phyloP scores from a whole-genome alignment of 2,329 filamentous ascomycete species.

The Arachnomyces sp. region DNA sequence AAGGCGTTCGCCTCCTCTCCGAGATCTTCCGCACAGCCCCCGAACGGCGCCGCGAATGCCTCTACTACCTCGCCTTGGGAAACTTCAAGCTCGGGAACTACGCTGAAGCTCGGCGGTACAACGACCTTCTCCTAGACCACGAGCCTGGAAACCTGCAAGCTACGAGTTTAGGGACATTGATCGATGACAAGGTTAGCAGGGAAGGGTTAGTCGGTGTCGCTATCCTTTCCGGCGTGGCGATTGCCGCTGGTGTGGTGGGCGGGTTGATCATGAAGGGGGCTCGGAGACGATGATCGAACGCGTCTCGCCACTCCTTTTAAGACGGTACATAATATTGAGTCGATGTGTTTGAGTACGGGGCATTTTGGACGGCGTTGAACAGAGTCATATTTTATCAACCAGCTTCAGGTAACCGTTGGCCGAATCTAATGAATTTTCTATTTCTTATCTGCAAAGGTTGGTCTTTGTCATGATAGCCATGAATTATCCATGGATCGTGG shows the following conservation, averaged over 20 bases:
- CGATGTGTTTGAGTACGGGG: too few relatives aligned
- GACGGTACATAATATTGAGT: too few relatives aligned
- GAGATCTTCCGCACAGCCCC: constrained; percentile 93
- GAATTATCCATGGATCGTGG: too few relatives aligned
- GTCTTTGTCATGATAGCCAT: too few relatives aligned
- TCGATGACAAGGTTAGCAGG: constrained; percentile 92
- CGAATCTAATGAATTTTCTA: too few relatives aligned
- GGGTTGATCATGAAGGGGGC: constrained; percentile 74
- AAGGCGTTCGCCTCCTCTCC: constrained; percentile 84
- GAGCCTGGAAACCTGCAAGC: constrained; percentile 90
- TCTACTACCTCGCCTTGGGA: constrained; percentile 94
- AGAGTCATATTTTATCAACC: too few relatives aligned
- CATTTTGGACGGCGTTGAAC: too few relatives aligned
- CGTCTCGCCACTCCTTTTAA: constrained; percentile 3
- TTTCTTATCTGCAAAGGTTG: too few relatives aligned
- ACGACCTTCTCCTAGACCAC: constrained; percentile 81
- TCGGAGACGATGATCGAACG: constrained; percentile 45
- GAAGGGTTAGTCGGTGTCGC: constrained; percentile 91
- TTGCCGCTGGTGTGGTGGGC: constrained; percentile 87
- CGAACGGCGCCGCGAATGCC: constrained; percentile 90
- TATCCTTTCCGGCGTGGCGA: constrained; percentile 85
- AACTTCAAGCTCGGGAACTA: constrained; percentile 99
- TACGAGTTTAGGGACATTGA: constrained; percentile 71
- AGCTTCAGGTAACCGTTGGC: too few relatives aligned
- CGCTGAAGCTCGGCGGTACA: constrained; percentile 86